Evolutionary conservation across 768 basidiomycete species (phyloP).

Genomic region (Phylloporus arenicola): DNA sequence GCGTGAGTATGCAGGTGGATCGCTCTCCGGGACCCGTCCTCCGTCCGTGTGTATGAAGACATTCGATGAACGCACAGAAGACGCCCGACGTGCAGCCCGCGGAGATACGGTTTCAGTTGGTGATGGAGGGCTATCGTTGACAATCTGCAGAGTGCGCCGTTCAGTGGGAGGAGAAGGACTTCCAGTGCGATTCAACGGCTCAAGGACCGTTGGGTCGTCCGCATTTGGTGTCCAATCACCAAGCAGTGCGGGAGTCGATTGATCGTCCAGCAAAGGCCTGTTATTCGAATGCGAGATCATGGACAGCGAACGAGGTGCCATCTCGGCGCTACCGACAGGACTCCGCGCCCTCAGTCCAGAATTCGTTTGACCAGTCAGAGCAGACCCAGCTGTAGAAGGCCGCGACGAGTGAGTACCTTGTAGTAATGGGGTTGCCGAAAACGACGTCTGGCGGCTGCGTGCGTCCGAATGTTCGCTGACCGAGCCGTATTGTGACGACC

Average conservation of each 20-base stretch:
- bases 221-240: conserved; percentile 14
- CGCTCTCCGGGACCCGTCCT: conserved; percentile 11
- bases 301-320: conserved; percentile 19
- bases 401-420: conserved; percentile 27
- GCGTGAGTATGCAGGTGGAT: conserved; percentile 25
- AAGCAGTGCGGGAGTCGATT: conserved; percentile 1
- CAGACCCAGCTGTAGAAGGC: conserved; percentile 42
- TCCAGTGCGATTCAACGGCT: conserved; percentile 16
- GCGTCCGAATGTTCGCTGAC: conserved; percentile 16
- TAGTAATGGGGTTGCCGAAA: conserved; percentile 23
- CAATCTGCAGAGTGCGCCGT: conserved; percentile 25
- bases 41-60: conserved; percentile 27
- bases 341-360: conserved; percentile 6
- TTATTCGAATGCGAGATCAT: conserved; percentile 15
- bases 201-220: conserved; percentile 17
- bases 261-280: conserved; percentile 5
- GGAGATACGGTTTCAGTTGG: conserved; percentile 11
- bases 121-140: conserved; percentile 21
- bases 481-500: conserved; percentile 30
- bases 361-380: conserved; percentile 21
- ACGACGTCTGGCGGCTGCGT: conserved; percentile 24
- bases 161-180: conserved; percentile 19
- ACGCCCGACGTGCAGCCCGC: not conserved
- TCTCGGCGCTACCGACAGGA: conserved; percentile 1
- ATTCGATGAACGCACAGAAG: conserved; percentile 1